Evolutionary conservation across 1,284 basidiomycete species (phyloP).

Genomic region (Sanghuangporus weigelae): DNA sequence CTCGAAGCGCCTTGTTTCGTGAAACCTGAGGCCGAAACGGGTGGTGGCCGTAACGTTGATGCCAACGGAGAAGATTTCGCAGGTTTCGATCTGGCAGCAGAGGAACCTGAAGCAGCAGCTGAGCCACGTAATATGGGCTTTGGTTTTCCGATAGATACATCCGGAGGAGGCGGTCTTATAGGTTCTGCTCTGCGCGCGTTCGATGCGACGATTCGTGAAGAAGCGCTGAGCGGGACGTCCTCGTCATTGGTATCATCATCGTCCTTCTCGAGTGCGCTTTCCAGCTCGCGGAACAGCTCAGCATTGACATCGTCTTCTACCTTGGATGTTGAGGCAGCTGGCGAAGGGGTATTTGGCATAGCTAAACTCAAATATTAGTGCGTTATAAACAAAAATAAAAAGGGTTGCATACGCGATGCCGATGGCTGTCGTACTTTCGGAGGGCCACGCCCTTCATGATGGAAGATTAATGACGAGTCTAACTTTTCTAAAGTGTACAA

Average conservation of each 20-base stretch:
- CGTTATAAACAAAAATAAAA: not conserved
- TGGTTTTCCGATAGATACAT: constrained; percentile 6
- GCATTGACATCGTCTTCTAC: constrained; percentile 9
- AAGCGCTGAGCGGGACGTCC: not conserved
- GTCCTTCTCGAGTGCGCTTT: constrained; percentile 8
- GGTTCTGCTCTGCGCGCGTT: not conserved
- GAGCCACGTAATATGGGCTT: constrained; percentile 11
- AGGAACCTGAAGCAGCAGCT: not conserved
- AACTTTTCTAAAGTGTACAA: constrained; percentile 69
- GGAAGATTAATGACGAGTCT: constrained; percentile 55
- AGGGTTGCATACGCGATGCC: constrained; percentile 38
- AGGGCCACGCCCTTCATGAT: constrained; percentile 42
- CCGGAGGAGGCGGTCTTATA: not conserved
- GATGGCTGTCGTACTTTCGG: constrained; percentile 31
- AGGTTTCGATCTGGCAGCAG: constrained; percentile 1
- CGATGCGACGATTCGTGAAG: not conserved
- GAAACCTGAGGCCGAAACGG: constrained; percentile 18
- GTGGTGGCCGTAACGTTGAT: not conserved
- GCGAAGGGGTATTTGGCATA: constrained; percentile 15
- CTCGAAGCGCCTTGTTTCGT: constrained; percentile 23
- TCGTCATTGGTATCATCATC: constrained; percentile 11
- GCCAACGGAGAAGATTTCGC: constrained; percentile 2
- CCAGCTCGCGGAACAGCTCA: constrained; percentile 9
- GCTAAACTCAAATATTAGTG: constrained; percentile 1
- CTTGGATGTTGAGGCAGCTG: constrained; percentile 12